Percentiles rank a stretch among this genome's conserved stretches.
Evolutionary conservation across 78 protist species (phyloP).

Genomic region (slime mould (Dictyostelium discoideum)): DNA sequence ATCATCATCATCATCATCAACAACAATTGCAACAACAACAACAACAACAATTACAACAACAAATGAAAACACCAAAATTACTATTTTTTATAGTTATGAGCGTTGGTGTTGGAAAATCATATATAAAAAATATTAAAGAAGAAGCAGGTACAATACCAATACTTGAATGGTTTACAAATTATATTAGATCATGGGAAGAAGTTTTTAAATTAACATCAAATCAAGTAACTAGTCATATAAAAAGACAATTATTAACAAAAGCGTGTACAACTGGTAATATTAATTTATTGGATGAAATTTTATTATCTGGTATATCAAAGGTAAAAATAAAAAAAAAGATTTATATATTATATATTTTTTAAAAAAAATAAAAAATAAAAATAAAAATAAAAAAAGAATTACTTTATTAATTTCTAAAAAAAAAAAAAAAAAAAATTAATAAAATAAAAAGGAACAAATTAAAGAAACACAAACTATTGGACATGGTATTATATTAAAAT

Average conservation of each 20-base stretch:
- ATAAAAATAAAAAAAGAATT: too few relatives aligned
- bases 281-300: conserved; percentile 53
- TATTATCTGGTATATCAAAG: conserved; percentile 47
- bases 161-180: conserved; percentile 33
- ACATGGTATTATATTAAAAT: conserved; percentile 76
- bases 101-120: conserved; percentile 17
- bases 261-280: conserved; percentile 44
- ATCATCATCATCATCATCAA: background rate
- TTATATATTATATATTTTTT: too few relatives aligned
- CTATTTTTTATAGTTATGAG: conserved; percentile 26
- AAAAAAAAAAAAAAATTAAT: background rate
- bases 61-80: background rate
- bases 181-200: background rate
- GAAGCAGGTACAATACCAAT: background rate
- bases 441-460: conserved; percentile 43
- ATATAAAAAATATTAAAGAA: background rate
- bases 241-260: conserved; percentile 34
- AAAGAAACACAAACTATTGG: conserved; percentile 72
- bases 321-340: background rate
- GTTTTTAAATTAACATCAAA: background rate
- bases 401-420: background rate
- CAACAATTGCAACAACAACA: background rate
- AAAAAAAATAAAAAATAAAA: too few relatives aligned
- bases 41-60: background rate
- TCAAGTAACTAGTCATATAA: conserved; percentile 7